A percentile compares a stretch with the other conserved stretches of the same genome.
Evolutionary conservation across 1,139 yeast species (phyloP).

Genomic region (Magnusiomyces sp.): DNA sequence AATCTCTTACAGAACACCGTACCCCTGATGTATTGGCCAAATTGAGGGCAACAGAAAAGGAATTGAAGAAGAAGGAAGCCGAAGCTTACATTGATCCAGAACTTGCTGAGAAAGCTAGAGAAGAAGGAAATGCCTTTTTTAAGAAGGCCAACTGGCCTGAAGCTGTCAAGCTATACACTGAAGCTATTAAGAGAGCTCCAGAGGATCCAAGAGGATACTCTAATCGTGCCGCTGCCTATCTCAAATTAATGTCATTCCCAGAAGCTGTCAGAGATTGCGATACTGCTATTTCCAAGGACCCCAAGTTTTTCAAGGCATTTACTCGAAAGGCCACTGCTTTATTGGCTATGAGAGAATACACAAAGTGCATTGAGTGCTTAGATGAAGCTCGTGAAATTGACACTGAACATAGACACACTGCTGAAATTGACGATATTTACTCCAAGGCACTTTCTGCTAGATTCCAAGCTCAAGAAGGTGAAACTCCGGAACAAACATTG

Average conservation of each 20-base stretch:
- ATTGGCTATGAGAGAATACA: conserved; percentile 82
- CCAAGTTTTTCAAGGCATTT: conserved; percentile 85
- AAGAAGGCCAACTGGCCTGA: conserved; percentile 93
- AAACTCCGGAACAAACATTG: conserved; percentile 90
- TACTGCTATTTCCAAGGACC: conserved; percentile 79
- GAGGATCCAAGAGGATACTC: conserved; percentile 95
- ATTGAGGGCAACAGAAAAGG: conserved; percentile 81
- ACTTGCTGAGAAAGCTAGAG: conserved; percentile 92
- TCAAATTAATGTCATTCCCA: conserved; percentile 93
- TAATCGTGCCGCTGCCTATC: conserved; percentile 94
- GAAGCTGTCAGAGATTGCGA: conserved; percentile 94
- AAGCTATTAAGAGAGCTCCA: conserved; percentile 94
- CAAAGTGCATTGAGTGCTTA: conserved; percentile 74
- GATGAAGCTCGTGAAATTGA: conserved; percentile 71
- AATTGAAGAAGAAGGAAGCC: conserved; percentile 68
- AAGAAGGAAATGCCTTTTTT: conserved; percentile 83
- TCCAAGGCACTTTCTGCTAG: conserved; percentile 72
- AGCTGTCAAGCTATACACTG: conserved; percentile 90
- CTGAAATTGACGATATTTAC: conserved; percentile 77
- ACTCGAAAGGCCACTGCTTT: conserved; percentile 95
- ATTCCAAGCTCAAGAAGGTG: conserved; percentile 76
- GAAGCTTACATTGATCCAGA: conserved; percentile 77
- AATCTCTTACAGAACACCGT: conserved; percentile 93
- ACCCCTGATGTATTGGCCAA: conserved; percentile 88
- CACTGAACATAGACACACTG: conserved; percentile 49